Evolutionary conservation across 306 rosid species (phyloP).

Genomic region (Castanea mollissima): DNA sequence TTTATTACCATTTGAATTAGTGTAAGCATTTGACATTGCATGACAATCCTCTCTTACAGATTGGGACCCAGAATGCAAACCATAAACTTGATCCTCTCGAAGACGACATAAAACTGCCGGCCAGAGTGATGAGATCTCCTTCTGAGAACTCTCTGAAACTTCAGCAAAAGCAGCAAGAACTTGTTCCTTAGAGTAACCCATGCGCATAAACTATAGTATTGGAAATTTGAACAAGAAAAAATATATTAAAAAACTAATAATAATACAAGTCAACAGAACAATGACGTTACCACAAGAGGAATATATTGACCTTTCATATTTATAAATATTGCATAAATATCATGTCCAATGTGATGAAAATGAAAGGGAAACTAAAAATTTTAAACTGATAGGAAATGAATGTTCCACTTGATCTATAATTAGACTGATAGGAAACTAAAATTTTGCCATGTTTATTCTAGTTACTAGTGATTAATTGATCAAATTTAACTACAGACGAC

Average conservation of each 20-base stretch:
- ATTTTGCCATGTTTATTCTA: background rate
- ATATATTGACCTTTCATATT: background rate
- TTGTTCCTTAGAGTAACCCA: conserved; percentile 86
- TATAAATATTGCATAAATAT: background rate
- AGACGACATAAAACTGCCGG: conserved; percentile 78
- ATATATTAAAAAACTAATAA: background rate
- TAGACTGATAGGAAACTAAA: background rate
- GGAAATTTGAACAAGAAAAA: background rate
- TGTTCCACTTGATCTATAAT: background rate
- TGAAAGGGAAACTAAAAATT: background rate
- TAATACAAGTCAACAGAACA: conserved; percentile 2
- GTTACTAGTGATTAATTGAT: background rate
- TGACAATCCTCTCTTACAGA: conserved; percentile 20
- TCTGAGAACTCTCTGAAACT: conserved; percentile 49
- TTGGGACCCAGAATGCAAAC: conserved; percentile 42
- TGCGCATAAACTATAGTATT: conserved; percentile 51
- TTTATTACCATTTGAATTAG: conserved; percentile 33
- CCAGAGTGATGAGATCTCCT: conserved; percentile 72
- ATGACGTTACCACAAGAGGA: conserved; percentile 3
- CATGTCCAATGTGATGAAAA: background rate
- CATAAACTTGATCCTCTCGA: conserved; percentile 70
- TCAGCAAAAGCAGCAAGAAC: conserved; percentile 51
- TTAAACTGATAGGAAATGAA: background rate
- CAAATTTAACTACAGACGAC: background rate
- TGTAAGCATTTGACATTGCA: conserved; percentile 13